Evolutionary conservation across 208 protist species (phyloP).

Genomic region (Vickermania spadyakhi): DNA sequence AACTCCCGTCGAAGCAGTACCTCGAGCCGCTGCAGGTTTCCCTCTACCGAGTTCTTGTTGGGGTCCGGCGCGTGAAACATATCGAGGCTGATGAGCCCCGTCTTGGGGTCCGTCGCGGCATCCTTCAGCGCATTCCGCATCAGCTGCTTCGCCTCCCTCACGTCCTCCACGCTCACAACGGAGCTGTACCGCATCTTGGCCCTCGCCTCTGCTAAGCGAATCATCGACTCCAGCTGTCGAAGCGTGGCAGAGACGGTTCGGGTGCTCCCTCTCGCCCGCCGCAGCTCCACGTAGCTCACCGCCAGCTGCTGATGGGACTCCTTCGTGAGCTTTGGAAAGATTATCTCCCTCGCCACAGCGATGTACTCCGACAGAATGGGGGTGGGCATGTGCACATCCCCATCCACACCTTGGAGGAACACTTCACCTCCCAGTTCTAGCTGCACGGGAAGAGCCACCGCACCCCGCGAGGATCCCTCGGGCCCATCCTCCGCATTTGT

Average conservation of each 20-base stretch:
- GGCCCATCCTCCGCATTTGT: not conserved
- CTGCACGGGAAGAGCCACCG: conserved; percentile 11
- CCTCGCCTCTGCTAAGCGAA: conserved; percentile 93
- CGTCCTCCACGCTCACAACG: conserved; percentile 75
- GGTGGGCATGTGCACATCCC: conserved; percentile 64
- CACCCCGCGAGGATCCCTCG: not conserved
- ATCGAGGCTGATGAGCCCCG: conserved; percentile 84
- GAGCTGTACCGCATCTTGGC: conserved; percentile 86
- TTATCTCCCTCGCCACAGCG: conserved; percentile 77
- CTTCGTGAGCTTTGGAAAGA: conserved; percentile 82
- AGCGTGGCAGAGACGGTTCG: conserved; percentile 97
- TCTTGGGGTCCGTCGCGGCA: conserved; percentile 76
- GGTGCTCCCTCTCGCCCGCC: conserved; percentile 64
- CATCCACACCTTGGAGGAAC: conserved; percentile 40
- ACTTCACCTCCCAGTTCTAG: conserved; percentile 69
- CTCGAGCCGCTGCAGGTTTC: conserved; percentile 67
- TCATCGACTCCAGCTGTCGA: conserved; percentile 98
- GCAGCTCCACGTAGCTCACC: conserved; percentile 92
- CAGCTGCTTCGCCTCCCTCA: conserved; percentile 86
- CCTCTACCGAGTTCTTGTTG: conserved; percentile 69
- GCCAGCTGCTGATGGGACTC: conserved; percentile 87
- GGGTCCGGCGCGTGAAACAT: conserved; percentile 84
- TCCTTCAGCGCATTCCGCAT: conserved; percentile 84
- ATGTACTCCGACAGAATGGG: conserved; percentile 90
- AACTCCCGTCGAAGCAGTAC: conserved; percentile 48